These are phyloP conservation scores for Ogataea haglerorum DNA, from an alignment of 805 yeast genomes.

Conservation along the genomic window DNA sequence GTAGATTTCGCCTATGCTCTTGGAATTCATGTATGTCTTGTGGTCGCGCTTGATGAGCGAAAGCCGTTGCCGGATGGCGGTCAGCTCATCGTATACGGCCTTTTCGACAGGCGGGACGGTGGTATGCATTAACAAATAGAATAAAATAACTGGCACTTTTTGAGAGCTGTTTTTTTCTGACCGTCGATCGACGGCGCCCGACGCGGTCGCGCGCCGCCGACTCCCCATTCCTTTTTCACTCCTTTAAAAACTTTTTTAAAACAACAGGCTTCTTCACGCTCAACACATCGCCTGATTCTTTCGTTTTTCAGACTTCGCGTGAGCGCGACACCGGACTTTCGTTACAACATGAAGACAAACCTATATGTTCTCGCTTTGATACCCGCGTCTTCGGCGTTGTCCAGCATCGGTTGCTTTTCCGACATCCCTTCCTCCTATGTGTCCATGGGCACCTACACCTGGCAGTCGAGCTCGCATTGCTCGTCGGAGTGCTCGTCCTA, in stretches of 20 bases:
- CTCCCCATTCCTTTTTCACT: slow-evolving; percentile 4
- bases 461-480: slow-evolving; percentile 62
- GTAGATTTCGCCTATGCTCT: slow-evolving; percentile 61
- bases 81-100: slow-evolving; percentile 37
- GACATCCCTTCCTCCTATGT: slow-evolving; percentile 35
- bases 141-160: slow-evolving; percentile 1
- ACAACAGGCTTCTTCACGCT: neutral
- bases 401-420: slow-evolving; percentile 38
- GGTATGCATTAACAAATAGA: slow-evolving; percentile 21
- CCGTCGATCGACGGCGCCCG: slow-evolving; percentile 4
- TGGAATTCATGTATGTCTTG: slow-evolving; percentile 59
- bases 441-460: slow-evolving; percentile 47
- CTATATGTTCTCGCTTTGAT: slow-evolving; percentile 6
- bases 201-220: slow-evolving; percentile 2
- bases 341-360: slow-evolving; percentile 1
- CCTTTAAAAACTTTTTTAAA: slow-evolving; percentile 11
- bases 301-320: slow-evolving; percentile 2
- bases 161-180: neutral
- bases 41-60: slow-evolving; percentile 60
- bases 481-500: slow-evolving; percentile 36
- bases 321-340: slow-evolving; percentile 1
- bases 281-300: neutral
- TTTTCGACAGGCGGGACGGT: slow-evolving; percentile 33
- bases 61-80: slow-evolving; percentile 41
- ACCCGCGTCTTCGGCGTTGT: slow-evolving; percentile 3